These are phyloP conservation scores for Yarrowia sp. DNA, from an alignment of 805 yeast genomes.

Conservation along the genomic window DNA sequence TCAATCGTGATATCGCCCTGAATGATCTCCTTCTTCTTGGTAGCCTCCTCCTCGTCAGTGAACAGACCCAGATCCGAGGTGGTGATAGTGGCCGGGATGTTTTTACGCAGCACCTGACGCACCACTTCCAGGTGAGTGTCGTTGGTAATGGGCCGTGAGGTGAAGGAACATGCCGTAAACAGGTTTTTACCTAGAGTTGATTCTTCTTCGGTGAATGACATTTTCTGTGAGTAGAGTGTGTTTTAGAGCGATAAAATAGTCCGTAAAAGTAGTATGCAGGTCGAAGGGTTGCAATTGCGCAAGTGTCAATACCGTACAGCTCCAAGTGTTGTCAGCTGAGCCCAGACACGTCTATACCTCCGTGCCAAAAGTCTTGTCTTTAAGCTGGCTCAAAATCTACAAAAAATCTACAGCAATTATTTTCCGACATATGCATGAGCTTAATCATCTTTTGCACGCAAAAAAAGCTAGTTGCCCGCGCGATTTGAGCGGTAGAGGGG, in stretches of 20 bases:
- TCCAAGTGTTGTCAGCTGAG: too few relatives aligned
- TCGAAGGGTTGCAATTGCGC: not conserved
- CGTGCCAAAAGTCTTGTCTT: not conserved
- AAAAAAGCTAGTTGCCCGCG: not conserved
- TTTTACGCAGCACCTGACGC: conserved; percentile 50
- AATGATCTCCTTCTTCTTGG: conserved; percentile 13
- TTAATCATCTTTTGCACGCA: not conserved
- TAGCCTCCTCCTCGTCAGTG: conserved; percentile 27
- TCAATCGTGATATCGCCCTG: conserved; percentile 38
- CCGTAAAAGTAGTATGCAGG: not conserved
- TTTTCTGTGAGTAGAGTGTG: not conserved
- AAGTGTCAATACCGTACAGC: not conserved
- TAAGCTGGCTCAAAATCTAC: not conserved
- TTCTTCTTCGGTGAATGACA: not conserved
- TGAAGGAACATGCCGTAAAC: conserved; percentile 29
- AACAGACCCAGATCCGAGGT: conserved; percentile 61
- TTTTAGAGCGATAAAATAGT: not conserved
- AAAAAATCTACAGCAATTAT: conserved; percentile 14
- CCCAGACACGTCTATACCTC: not conserved
- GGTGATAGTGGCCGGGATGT: conserved; percentile 82
- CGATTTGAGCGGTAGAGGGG: not conserved
- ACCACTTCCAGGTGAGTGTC: conserved; percentile 36
- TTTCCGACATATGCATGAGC: conserved; percentile 18
- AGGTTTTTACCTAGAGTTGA: not conserved
- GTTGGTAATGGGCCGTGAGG: conserved; percentile 29